A percentile compares a stretch with the other conserved stretches of the same genome.
phyloP scores from a whole-genome alignment of 441 rosid species.

The Viola pubescens region DNA sequence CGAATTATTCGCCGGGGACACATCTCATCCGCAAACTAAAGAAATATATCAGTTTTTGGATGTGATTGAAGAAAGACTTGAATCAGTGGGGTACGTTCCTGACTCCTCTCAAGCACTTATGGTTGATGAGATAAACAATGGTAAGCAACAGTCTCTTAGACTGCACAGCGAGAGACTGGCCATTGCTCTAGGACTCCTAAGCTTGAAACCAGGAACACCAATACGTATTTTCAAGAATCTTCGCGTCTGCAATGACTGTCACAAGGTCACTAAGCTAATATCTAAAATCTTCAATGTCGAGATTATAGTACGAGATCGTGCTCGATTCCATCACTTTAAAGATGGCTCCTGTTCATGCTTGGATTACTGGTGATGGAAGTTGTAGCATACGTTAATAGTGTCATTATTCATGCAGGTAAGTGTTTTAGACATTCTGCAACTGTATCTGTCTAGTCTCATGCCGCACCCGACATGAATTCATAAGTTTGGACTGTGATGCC shows the following conservation, averaged over 20 bases:
- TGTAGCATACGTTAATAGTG: background rate
- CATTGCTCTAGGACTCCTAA: slow-evolving; percentile 64
- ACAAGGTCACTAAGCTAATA: slow-evolving; percentile 51
- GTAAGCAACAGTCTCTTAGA: slow-evolving; percentile 40
- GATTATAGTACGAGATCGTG: slow-evolving; percentile 70
- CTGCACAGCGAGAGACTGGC: slow-evolving; percentile 81
- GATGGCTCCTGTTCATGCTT: slow-evolving; percentile 64
- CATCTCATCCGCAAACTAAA: slow-evolving; percentile 54
- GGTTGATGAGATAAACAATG: slow-evolving; percentile 36
- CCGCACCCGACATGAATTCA: no score
- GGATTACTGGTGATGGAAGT: slow-evolving; percentile 56
- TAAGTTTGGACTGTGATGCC: no score
- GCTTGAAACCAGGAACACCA: slow-evolving; percentile 46
- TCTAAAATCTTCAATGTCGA: slow-evolving; percentile 51
- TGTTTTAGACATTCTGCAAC: no score
- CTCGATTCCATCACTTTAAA: slow-evolving; percentile 70
- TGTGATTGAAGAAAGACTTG: slow-evolving; percentile 43
- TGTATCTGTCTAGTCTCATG: no score
- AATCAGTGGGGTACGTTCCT: slow-evolving; percentile 39
- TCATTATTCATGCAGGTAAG: background rate
- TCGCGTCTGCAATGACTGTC: slow-evolving; percentile 72
- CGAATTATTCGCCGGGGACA: slow-evolving; percentile 75
- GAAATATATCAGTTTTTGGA: slow-evolving; percentile 48
- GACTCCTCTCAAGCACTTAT: slow-evolving; percentile 53
- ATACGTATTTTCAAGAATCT: slow-evolving; percentile 71